Conservation (phyloP, 768 basidiomycete genomes). For the Mycena capillaripes region DNA sequence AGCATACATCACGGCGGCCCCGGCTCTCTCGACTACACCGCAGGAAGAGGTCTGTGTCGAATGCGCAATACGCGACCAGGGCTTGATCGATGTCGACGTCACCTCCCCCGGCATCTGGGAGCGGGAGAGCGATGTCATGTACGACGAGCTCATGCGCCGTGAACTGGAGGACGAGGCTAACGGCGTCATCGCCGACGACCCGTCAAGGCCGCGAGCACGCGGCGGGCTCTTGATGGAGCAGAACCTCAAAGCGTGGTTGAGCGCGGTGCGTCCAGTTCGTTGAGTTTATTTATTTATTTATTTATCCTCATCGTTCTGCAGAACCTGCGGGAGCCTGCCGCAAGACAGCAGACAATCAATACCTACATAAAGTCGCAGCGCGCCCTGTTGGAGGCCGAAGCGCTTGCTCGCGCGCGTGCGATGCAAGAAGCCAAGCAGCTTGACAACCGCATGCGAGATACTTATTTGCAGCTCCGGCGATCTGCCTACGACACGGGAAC, state of each 20-base stretch:
- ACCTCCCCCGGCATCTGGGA: conserved; percentile 91
- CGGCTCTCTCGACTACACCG: conserved; percentile 60
- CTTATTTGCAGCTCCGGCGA: conserved; percentile 83
- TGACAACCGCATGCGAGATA: conserved; percentile 83
- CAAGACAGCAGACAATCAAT: conserved; percentile 86
- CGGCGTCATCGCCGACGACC: conserved; percentile 67
- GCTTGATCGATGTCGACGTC: conserved; percentile 97
- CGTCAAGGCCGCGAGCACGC: conserved; percentile 68
- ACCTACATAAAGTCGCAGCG: conserved; percentile 88
- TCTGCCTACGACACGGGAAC: conserved; percentile 82
- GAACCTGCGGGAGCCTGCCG: conserved; percentile 93
- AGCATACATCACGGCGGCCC: conserved; percentile 50
- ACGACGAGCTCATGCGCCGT: conserved; percentile 79
- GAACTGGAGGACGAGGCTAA: conserved; percentile 78
- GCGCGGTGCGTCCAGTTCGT: conserved; percentile 65
- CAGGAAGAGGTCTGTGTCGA: conserved; percentile 94
- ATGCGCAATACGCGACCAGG: conserved; percentile 98
- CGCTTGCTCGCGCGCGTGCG: conserved; percentile 81
- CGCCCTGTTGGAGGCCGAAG: conserved; percentile 85
- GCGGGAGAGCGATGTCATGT: conserved; percentile 87
- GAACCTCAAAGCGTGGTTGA: conserved; percentile 86
- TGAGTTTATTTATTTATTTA: conserved; percentile 16
- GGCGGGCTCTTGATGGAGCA: conserved; percentile 82
- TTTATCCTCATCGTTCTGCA: conserved; percentile 46
- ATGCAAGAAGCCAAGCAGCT: conserved; percentile 83